phyloP scores from a whole-genome alignment of 2,329 filamentous ascomycete species.

The Aspergillus calidoustus region DNA sequence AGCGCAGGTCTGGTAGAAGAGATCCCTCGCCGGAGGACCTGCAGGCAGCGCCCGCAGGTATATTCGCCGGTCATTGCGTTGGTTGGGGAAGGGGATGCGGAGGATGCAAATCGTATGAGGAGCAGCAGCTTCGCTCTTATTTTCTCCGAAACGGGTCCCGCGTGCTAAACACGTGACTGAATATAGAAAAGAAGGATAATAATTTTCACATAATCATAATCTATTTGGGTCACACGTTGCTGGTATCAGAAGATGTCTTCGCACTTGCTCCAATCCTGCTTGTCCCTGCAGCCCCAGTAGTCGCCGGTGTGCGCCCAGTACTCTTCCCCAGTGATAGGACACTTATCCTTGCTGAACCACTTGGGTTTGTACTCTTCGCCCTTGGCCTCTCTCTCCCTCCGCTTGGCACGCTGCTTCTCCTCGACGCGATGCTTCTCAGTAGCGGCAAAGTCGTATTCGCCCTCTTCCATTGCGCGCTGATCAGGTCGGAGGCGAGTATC shows the following conservation, averaged over 20 bases:
- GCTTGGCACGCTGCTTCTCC: constrained; percentile 80
- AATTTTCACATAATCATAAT: background rate
- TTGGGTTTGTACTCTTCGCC: constrained; percentile 83
- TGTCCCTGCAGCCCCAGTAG: constrained; percentile 78
- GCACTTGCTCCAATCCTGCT: constrained; percentile 68
- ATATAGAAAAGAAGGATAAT: background rate
- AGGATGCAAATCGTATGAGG: constrained; percentile 15
- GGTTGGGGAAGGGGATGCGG: constrained; percentile 7
- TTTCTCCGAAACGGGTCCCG: constrained; percentile 5
- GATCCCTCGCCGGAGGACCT: constrained; percentile 38
- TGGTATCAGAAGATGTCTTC: constrained; percentile 70
- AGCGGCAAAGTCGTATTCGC: constrained; percentile 92
- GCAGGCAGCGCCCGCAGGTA: constrained; percentile 47
- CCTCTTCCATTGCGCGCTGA: constrained; percentile 97
- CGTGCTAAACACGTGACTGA: constrained; percentile 5
- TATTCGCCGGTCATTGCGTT: constrained; percentile 45
- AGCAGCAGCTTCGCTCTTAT: background rate
- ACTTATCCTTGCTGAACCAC: constrained; percentile 79
- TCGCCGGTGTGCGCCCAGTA: constrained; percentile 88
- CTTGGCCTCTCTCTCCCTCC: constrained; percentile 71
- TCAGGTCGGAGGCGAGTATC: constrained; percentile 93
- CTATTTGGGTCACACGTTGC: background rate
- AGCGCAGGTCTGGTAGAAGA: constrained; percentile 28
- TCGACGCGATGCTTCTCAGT: constrained; percentile 94
- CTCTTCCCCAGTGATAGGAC: constrained; percentile 80